phyloP scores from a whole-genome alignment of 305 asterid genomes.

The Fraxinus dipetala region DNA sequence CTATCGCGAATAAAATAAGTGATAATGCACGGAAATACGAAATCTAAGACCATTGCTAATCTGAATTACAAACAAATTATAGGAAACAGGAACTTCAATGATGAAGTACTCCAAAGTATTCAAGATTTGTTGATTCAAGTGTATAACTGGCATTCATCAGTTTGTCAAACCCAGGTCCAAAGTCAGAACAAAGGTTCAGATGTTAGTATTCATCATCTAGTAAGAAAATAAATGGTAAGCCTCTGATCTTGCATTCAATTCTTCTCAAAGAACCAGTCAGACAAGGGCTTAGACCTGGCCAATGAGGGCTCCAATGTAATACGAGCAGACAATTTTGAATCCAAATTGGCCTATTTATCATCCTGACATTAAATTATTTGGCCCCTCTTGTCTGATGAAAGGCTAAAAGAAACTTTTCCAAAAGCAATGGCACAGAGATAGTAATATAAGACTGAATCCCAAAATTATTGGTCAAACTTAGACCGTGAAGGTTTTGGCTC shows the following conservation, averaged over 20 bases:
- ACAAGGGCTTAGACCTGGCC: not conserved
- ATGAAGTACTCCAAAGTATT: not conserved
- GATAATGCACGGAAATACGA: not conserved
- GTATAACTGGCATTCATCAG: not conserved
- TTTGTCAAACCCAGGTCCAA: not conserved
- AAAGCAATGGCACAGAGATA: not conserved
- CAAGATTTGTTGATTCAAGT: not conserved
- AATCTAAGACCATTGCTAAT: not conserved
- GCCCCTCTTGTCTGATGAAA: not conserved
- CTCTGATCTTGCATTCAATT: not conserved
- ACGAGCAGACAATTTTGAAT: not conserved
- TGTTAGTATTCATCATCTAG: not conserved
- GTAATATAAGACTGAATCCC: not conserved
- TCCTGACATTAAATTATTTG: not conserved
- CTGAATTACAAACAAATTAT: not conserved
- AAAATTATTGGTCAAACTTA: too few relatives aligned
- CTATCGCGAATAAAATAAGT: not conserved
- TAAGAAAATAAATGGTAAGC: not conserved
- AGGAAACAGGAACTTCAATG: not conserved
- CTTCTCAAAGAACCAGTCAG: not conserved
- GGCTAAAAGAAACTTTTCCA: not conserved
- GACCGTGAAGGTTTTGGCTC: too few relatives aligned
- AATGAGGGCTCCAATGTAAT: not conserved
- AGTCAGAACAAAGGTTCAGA: not conserved
- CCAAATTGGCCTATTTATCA: not conserved